These are phyloP conservation scores for Misopates orontium DNA, from an alignment of 257 asterid genomes.

Conservation along the genomic window DNA sequence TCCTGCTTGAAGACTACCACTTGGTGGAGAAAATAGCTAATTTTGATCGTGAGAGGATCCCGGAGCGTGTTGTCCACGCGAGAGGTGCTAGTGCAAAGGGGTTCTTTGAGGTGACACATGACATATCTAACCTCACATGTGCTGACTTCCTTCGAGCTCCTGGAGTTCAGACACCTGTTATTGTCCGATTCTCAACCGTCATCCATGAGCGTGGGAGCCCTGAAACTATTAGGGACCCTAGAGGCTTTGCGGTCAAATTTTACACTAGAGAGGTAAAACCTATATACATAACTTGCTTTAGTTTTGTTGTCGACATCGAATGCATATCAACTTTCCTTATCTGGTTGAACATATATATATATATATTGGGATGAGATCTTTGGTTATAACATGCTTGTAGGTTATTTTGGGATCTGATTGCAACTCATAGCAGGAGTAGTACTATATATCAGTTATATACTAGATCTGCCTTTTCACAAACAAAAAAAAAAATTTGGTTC, in stretches of 20 bases:
- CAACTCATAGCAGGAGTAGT: too few species aligned
- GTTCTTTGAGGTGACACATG: slow-evolving; percentile 94
- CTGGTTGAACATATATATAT: too few species aligned
- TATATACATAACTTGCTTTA: too few species aligned
- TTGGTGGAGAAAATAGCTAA: slow-evolving; percentile 87
- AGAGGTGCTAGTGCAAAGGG: slow-evolving; percentile 99
- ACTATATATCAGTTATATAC: too few species aligned
- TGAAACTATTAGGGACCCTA: slow-evolving; percentile 90
- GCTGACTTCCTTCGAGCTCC: slow-evolving; percentile 99
- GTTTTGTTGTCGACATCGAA: too few species aligned
- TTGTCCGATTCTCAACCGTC: slow-evolving; percentile 92
- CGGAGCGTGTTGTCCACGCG: slow-evolving; percentile 95
- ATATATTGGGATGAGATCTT: too few species aligned
- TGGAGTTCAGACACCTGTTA: slow-evolving; percentile 93
- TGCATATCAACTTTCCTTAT: too few species aligned
- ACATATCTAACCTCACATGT: slow-evolving; percentile 78
- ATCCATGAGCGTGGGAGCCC: slow-evolving; percentile 99
- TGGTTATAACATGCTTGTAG: too few species aligned
- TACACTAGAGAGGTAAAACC: slow-evolving; percentile 56
- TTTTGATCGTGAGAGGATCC: slow-evolving; percentile 91
- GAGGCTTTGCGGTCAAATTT: slow-evolving; percentile 73
- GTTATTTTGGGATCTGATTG: too few species aligned
- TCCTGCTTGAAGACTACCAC: slow-evolving; percentile 93
- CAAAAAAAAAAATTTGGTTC: too few species aligned
- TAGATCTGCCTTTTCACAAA: too few species aligned